Evolutionary conservation across 768 basidiomycete genomes (phyloP).

Genomic region (Trametes gibbosa): DNA sequence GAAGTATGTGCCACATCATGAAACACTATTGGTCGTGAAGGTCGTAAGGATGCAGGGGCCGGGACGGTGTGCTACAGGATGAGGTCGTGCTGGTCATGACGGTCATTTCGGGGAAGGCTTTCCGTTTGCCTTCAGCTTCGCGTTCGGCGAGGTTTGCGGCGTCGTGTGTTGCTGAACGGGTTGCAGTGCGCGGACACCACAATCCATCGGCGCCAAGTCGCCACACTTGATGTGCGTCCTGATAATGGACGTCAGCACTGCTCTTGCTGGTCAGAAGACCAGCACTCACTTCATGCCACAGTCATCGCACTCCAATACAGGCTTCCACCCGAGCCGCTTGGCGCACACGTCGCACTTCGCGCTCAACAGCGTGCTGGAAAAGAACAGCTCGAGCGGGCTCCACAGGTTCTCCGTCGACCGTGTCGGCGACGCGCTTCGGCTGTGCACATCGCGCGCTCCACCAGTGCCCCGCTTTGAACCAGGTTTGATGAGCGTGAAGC

Average conservation of each 20-base stretch:
- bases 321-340: slow-evolving; percentile 85
- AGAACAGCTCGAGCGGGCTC: slow-evolving; percentile 73
- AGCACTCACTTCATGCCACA: slow-evolving; percentile 66
- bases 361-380: slow-evolving; percentile 66
- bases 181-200: slow-evolving; percentile 52
- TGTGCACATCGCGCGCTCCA: slow-evolving; percentile 15
- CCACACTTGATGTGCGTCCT: slow-evolving; percentile 89
- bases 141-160: slow-evolving; percentile 13
- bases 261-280: background rate
- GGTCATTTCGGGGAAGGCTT: slow-evolving; percentile 17
- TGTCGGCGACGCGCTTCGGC: slow-evolving; percentile 36
- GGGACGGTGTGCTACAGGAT: background rate
- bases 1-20: background rate
- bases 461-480: slow-evolving; percentile 50
- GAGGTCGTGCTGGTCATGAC: slow-evolving; percentile 1
- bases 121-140: slow-evolving; percentile 20
- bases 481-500: slow-evolving; percentile 85
- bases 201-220: slow-evolving; percentile 76
- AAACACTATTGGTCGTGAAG: background rate
- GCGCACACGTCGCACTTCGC: slow-evolving; percentile 80
- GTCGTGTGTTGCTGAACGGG: background rate
- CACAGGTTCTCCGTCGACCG: slow-evolving; percentile 43
- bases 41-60: too few species aligned
- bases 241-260: slow-evolving; percentile 1
- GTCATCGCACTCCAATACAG: slow-evolving; percentile 85